Evolutionary conservation across 192 early-diverging fungal genomes (phyloP), one percentile per base, ranked within the genome.

Genomic region (Helicostylum pulchrum): DNA sequence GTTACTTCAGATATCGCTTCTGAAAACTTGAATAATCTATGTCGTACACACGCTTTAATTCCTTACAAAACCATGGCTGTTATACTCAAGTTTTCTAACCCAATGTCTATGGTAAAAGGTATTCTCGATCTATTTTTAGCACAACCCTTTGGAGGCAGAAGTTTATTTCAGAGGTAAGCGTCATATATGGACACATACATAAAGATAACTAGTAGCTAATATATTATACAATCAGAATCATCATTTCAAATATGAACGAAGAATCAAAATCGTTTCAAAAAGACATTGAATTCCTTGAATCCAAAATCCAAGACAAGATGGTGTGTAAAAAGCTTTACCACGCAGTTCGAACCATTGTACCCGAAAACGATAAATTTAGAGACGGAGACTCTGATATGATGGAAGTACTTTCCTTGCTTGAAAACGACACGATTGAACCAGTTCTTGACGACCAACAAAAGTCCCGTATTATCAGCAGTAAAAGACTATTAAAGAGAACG

Each of bases 51-150:
- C 51, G 26, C 61, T 32, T 34, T 85, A 32, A 71, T 85, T 66
- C 83, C 83, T 17, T 85, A 85, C 65, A 58, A 68, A 45, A 64
- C 77, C 8, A 67, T 82, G 34, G 76, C 77, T 51, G 58, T 71
- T 17, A 65, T 82, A 17, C 62, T 85, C 57, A 80, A 76, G 49
- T 54, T 80, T 5, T 82, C 80, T 8, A 85, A 82, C 53, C 83
- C 83, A 5, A 68, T 85, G 69, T 69, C 61, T 0, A 73, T 85
- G 74, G 70, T 85, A 60, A 85, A 77, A 21, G 78, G 72, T 9
- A 73, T 82, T 9, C 53, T 85, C 44, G 78, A 82, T 58, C 23
- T 85, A 8, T 85, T 85, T 42, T 48, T 85, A 32, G 83, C 83
- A 0, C 76, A 80, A 30, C 83, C 83, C 6, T 85, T 85, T 69